Evolutionary conservation across 495 filamentous ascomycete genomes (phyloP).

Genomic region (Penicillium alfredii): DNA sequence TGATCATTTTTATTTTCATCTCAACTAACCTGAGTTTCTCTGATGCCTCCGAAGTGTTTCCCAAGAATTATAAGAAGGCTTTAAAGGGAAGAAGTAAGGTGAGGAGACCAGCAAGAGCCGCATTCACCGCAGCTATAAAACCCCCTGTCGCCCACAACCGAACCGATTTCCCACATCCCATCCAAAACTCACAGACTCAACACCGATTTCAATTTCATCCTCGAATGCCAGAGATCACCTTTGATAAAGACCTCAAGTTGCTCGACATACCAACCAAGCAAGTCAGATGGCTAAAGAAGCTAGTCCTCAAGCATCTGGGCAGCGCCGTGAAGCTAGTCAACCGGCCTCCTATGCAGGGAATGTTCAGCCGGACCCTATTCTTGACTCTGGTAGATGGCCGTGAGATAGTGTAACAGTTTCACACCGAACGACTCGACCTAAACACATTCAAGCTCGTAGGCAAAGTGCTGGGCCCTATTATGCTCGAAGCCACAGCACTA

Average conservation of each 20-base stretch:
- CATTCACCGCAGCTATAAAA: too few species aligned
- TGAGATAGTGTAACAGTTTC: conserved; percentile 27
- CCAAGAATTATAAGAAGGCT: too few species aligned
- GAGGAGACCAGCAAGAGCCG: too few species aligned
- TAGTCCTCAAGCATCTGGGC: conserved; percentile 22
- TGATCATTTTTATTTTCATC: too few species aligned
- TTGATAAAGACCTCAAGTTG: conserved; percentile 25
- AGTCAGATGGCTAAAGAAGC: conserved; percentile 27
- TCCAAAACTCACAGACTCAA: too few species aligned
- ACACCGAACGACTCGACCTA: conserved; percentile 20
- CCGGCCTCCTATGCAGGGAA: conserved; percentile 25
- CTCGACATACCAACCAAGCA: conserved; percentile 27
- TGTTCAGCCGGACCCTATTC: conserved; percentile 28
- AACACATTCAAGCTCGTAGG: conserved; percentile 21
- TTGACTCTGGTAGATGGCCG: conserved; percentile 20
- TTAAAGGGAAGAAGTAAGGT: too few species aligned
- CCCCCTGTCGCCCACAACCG: too few species aligned
- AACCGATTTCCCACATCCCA: too few species aligned
- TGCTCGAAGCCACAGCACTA: conserved; percentile 20
- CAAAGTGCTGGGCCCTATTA: conserved; percentile 17
- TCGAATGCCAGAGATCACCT: conserved; percentile 20
- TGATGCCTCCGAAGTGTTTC: too few species aligned
- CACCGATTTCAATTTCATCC: too few species aligned
- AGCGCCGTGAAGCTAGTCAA: conserved; percentile 20
- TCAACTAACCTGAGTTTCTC: too few species aligned